Conservation (phyloP, 306 rosid species). For the Spatholobus suberectus region DNA sequence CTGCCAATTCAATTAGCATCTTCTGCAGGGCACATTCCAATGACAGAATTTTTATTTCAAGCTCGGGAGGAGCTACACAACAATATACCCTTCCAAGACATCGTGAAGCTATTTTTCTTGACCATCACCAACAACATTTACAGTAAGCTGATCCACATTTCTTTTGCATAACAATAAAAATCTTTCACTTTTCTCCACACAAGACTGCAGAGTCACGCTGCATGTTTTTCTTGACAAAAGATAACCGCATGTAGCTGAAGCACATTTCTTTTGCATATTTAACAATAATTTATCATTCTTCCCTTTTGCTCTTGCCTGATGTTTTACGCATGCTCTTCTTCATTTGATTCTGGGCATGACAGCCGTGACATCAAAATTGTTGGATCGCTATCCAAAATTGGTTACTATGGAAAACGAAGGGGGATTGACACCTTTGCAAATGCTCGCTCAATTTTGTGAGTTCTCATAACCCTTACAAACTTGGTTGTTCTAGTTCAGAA, state of each 20-base stretch:
- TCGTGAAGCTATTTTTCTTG: constrained; percentile 19
- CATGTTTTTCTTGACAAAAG: not conserved
- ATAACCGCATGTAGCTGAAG: not conserved
- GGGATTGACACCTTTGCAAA: constrained; percentile 10
- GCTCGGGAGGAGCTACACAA: not conserved
- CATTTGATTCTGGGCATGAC: not conserved
- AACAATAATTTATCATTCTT: too few species aligned
- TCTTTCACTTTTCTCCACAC: not conserved
- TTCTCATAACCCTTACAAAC: not conserved
- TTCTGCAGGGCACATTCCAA: not conserved
- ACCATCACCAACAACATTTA: constrained; percentile 18
- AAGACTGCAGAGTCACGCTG: too few species aligned
- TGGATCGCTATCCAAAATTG: constrained; percentile 1
- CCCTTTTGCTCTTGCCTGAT: not conserved
- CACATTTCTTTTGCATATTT: not conserved
- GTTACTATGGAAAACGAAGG: not conserved
- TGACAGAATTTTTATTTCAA: not conserved
- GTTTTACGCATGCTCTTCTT: not conserved
- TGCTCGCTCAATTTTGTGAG: constrained; percentile 24
- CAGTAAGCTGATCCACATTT: not conserved
- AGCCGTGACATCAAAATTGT: not conserved
- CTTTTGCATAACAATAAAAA: not conserved
- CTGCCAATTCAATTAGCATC: constrained; percentile 33
- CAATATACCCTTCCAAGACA: not conserved
- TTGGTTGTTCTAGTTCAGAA: not conserved